Conservation (phyloP, 1,284 basidiomycete species). For the Butyriboletus appendiculatus region DNA sequence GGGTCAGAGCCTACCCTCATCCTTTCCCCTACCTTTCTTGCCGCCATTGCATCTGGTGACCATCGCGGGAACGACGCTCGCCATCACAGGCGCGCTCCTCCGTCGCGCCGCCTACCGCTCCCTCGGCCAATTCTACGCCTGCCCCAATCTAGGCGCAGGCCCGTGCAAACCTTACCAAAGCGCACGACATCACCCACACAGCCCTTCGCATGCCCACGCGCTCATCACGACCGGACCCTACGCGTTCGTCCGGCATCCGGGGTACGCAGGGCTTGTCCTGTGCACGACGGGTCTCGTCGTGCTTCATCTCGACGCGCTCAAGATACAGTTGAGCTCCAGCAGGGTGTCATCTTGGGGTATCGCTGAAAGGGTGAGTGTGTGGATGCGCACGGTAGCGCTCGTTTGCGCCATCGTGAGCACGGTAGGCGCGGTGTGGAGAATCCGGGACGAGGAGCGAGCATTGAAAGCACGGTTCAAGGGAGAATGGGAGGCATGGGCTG, state of each 20-base stretch:
- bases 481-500: constrained; percentile 25
- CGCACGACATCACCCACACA: no score
- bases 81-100: constrained; percentile 19
- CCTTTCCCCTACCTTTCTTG: not conserved
- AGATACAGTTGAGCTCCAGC: not conserved
- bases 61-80: constrained; percentile 17
- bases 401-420: constrained; percentile 4
- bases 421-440: constrained; percentile 11
- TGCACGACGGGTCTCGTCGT: constrained; percentile 12
- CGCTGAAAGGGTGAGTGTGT: not conserved
- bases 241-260: constrained; percentile 32
- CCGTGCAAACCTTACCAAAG: not conserved
- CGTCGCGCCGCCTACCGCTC: constrained; percentile 21
- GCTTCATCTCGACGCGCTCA: constrained; percentile 8
- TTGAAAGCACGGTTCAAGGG: constrained; percentile 15
- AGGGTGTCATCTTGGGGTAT: not conserved
- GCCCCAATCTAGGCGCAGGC: constrained; percentile 12
- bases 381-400: constrained; percentile 13
- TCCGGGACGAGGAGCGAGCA: constrained; percentile 15
- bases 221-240: constrained; percentile 35
- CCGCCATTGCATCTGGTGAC: not conserved
- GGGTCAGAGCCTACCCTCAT: no score
- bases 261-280: constrained; percentile 27
- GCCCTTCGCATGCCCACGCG: constrained; percentile 16
- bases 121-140: constrained; percentile 30